Evolutionary conservation across 2,329 filamentous ascomycete genomes (phyloP).

Genomic region (Rachicladosporium sp.): DNA sequence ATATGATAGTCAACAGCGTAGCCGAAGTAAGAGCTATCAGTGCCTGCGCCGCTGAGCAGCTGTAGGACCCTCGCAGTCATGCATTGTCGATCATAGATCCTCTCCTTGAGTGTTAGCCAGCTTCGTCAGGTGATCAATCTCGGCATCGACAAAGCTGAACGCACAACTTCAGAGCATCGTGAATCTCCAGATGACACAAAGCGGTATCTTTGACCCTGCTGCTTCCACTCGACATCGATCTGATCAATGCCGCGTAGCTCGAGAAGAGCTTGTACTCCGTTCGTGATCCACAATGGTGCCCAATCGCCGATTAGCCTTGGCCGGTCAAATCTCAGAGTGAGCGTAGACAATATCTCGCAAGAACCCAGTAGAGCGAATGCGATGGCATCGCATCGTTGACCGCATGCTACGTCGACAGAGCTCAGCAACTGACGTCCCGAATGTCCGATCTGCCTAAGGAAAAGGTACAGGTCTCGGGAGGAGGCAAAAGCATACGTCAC

Average conservation of each 20-base stretch:
- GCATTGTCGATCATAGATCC: too few species aligned
- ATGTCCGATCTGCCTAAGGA: conserved; percentile 20
- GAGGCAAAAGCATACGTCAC: conserved; percentile 38
- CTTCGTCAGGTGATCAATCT: too few species aligned
- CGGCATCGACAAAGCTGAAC: too few species aligned
- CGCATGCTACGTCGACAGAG: conserved; percentile 15
- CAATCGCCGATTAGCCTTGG: conserved; percentile 10
- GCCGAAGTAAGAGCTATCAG: too few species aligned
- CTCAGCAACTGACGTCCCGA: conserved; percentile 14
- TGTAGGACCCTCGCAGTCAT: too few species aligned
- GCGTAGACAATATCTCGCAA: conserved; percentile 13
- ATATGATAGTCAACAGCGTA: too few species aligned
- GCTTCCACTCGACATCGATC: too few species aligned
- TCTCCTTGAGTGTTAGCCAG: too few species aligned
- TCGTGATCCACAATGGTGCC: conserved; percentile 15
- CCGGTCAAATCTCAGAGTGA: conserved; percentile 14
- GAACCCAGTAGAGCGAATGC: conserved; percentile 18
- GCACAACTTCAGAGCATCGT: too few species aligned
- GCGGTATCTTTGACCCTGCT: too few species aligned
- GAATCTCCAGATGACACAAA: too few species aligned
- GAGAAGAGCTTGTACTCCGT: conserved; percentile 17
- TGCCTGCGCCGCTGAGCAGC: too few species aligned
- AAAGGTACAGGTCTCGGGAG: conserved; percentile 32
- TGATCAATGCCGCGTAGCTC: conserved; percentile 4
- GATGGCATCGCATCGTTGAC: conserved; percentile 18